Evolutionary conservation across 2,329 filamentous ascomycete species (phyloP), one percentile per base, ranked within the genome.

Genomic region (Fusarium dlaminii): DNA sequence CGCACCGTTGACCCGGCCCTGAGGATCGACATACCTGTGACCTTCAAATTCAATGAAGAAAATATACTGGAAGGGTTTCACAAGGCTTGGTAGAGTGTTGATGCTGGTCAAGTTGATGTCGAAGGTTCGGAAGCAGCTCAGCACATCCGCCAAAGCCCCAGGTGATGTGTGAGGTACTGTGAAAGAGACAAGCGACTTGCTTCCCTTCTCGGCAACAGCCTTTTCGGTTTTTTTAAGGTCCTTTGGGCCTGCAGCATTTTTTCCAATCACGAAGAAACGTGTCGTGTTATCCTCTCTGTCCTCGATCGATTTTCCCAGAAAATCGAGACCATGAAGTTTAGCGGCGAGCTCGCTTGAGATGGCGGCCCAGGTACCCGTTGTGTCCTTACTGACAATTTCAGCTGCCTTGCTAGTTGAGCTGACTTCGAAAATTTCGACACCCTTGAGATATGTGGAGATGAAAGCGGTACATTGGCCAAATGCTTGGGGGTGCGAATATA

Each of bases 401-500:
- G 95, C 96, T 0, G 94, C 96, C 73, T 91, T 91, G 76, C 93
- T 95, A 11, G 96, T 99, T 34, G 93, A 96, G 69, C 91, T 93
- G 48, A 94, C 92, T 80, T 98, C 95, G 68, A 96, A 89, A 59
- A 91, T 88, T 84, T 97, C 94, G n/a, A 92, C 87, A 49, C 90
- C 90, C 75, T 91, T 91, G 70, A 98, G 89, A 77, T 93, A 86
- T 34, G 87, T 85, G 14, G 87, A 86, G 32, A 98, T 88, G 82
- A 98, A 98, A 14, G 80, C 82, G 49, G 91, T 91, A 83, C 95
- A 98, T 84, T 99, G 96, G 32, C 95, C 95, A 87, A 96, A 98
- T 34, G 95, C 96, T 83, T 99, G 96, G 15, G 96, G 95, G 83
- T 99, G 96, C 30, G 94, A 96, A 85, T 98, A 97, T 45, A 99